These are phyloP conservation scores for Metarhizium sp. DNA, from an alignment of 2,329 filamentous ascomycete species.

Conservation along the genomic window DNA sequence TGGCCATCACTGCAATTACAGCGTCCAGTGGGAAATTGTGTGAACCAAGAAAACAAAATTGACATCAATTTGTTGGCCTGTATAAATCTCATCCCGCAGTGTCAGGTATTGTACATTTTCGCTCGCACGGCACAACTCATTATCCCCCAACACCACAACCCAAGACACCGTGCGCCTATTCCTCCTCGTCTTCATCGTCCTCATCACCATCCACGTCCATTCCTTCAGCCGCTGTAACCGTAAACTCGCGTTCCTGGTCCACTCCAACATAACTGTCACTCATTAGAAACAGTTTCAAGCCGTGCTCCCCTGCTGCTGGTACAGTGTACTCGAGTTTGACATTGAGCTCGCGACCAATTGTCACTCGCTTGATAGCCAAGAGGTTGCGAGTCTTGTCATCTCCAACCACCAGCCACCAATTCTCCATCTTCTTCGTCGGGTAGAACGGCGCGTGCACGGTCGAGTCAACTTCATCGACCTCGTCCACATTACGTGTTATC, in stretches of 20 bases:
- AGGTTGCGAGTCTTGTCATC: conserved; percentile 83
- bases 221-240: conserved; percentile 75
- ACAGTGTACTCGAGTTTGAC: conserved; percentile 82
- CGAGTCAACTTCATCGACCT: conserved; percentile 60
- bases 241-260: conserved; percentile 89
- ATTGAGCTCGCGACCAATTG: conserved; percentile 69
- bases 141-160: not conserved
- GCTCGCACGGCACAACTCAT: not conserved
- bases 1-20: too few relatives aligned
- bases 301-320: conserved; percentile 72
- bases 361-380: conserved; percentile 89
- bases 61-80: not conserved
- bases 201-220: conserved; percentile 93
- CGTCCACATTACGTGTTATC: conserved; percentile 72
- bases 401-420: conserved; percentile 96
- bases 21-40: too few relatives aligned
- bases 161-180: conserved; percentile 13
- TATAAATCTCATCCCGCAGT: not conserved
- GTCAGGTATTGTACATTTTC: conserved; percentile 2
- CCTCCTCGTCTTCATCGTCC: conserved; percentile 59
- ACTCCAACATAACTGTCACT: conserved; percentile 95
- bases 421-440: conserved; percentile 84
- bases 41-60: not conserved
- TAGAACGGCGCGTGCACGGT: conserved; percentile 95
- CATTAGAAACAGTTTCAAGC: conserved; percentile 89